These are phyloP conservation scores for Russula lepida DNA, from an alignment of 768 basidiomycete species.

Conservation along the genomic window DNA sequence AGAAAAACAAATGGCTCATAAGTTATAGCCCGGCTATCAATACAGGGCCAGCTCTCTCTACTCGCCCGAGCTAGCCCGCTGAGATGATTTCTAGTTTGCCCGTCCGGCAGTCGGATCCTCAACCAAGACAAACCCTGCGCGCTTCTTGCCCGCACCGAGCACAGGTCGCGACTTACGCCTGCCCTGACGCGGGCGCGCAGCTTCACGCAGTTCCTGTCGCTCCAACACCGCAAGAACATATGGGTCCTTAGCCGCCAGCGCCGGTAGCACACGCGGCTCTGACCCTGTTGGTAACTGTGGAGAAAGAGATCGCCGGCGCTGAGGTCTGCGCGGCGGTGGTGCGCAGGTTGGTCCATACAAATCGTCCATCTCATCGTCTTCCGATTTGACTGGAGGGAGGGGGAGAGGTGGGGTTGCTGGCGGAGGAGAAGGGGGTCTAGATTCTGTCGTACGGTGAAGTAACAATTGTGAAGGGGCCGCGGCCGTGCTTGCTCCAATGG, in stretches of 20 bases:
- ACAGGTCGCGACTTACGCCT: conserved; percentile 9
- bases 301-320: neutral
- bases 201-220: conserved; percentile 11
- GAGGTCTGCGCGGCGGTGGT: neutral
- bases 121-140: conserved; percentile 14
- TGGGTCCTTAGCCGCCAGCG: conserved; percentile 9
- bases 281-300: neutral
- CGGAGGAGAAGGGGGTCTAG: neutral
- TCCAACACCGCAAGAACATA: conserved; percentile 4
- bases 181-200: conserved; percentile 1
- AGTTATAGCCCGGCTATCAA: neutral
- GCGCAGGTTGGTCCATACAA: neutral
- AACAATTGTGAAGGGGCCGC: neutral
- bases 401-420: neutral
- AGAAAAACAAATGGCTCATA: too few species aligned
- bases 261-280: conserved; percentile 1
- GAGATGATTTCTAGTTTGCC: neutral
- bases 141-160: neutral
- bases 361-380: conserved; percentile 10
- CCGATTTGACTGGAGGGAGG: neutral
- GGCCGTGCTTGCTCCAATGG: neutral
- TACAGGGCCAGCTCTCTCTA: neutral
- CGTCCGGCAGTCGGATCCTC: neutral
- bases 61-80: neutral
- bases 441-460: neutral